phyloP scores from a whole-genome alignment of 208 protist genomes.

The Acanthamoeba divionensis region DNA sequence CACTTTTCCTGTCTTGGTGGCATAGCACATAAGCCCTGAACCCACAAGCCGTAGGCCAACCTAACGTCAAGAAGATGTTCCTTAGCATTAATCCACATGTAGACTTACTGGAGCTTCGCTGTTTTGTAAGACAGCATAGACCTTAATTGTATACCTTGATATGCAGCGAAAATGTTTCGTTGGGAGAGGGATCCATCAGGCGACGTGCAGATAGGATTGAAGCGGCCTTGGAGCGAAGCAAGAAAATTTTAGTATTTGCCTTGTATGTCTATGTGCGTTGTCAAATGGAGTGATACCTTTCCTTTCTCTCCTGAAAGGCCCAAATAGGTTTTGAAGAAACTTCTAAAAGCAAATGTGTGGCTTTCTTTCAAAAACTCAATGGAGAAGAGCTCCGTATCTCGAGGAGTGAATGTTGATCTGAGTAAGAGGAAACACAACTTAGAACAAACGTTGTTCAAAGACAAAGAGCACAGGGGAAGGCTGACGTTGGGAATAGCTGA shows the following conservation, averaged over 20 bases:
- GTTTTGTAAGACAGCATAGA: background rate
- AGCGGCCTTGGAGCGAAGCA: background rate
- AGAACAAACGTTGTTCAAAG: background rate
- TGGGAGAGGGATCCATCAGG: background rate
- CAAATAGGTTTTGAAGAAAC: background rate
- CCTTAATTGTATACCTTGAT: slow-evolving; percentile 13
- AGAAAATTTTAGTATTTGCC: background rate
- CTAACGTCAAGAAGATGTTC: background rate
- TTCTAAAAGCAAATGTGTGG: background rate
- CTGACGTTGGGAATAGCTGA: background rate
- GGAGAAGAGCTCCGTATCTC: slow-evolving; percentile 22
- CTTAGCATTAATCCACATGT: background rate
- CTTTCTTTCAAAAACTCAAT: background rate
- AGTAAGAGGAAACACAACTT: background rate
- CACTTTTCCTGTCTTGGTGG: slow-evolving; percentile 4
- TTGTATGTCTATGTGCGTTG: background rate
- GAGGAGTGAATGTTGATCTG: background rate
- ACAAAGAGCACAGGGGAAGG: background rate
- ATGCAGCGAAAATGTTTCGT: background rate
- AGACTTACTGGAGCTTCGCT: background rate
- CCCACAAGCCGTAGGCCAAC: slow-evolving; percentile 13
- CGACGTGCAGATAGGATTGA: background rate
- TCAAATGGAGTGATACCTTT: background rate
- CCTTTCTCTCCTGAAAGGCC: background rate
- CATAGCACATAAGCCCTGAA: background rate